Conservation (phyloP, 352 stramenopile species). For the Thalassiosira exigua region DNA sequence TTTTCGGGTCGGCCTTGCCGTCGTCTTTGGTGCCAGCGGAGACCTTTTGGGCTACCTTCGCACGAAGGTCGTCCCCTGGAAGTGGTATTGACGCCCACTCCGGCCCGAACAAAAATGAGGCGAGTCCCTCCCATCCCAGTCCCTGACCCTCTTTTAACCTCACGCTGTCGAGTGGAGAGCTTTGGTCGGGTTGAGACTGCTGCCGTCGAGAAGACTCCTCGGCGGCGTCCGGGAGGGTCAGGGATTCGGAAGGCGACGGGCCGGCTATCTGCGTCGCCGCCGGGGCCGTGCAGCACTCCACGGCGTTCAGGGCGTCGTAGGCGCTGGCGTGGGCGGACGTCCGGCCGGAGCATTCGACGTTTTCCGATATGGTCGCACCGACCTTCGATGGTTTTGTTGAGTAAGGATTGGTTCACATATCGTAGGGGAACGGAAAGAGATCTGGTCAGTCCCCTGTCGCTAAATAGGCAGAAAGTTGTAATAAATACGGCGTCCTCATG, state of each 20-base stretch:
- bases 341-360: conserved; percentile 70
- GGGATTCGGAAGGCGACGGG: not conserved
- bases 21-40: not conserved
- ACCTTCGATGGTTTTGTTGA: too few relatives aligned
- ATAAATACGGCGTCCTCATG: too few relatives aligned
- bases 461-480: too few relatives aligned
- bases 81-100: conserved; percentile 72
- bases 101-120: conserved; percentile 81
- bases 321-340: conserved; percentile 77
- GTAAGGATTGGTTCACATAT: too few relatives aligned
- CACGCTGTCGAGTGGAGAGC: not conserved
- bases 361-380: conserved; percentile 63
- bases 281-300: conserved; percentile 59
- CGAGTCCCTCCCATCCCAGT: conserved; percentile 77
- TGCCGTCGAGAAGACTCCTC: not conserved
- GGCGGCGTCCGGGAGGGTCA: not conserved
- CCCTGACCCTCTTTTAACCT: conserved; percentile 6
- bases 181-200: not conserved
- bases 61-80: conserved; percentile 26
- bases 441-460: too few relatives aligned
- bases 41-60: not conserved
- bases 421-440: too few relatives aligned
- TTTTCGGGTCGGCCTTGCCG: conserved; percentile 2
- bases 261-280: conserved; percentile 63
- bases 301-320: conserved; percentile 75